These are phyloP conservation scores for Xylariaceae sp. DNA, from an alignment of 2,329 filamentous ascomycete genomes.

Conservation along the genomic window DNA sequence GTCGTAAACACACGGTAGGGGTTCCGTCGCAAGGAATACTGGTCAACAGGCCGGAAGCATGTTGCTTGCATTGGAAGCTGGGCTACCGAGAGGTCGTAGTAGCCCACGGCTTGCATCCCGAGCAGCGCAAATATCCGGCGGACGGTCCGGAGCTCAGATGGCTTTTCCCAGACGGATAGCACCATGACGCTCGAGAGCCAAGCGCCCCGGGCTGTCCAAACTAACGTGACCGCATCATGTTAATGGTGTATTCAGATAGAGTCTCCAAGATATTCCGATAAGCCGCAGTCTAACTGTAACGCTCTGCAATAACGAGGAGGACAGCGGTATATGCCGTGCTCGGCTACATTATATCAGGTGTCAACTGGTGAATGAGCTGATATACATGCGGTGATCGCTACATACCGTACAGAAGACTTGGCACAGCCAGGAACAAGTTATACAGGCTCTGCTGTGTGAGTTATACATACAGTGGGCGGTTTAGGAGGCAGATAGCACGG, in stretches of 20 bases:
- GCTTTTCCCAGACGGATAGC: slow-evolving; percentile 32
- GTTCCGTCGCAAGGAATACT: slow-evolving; percentile 28
- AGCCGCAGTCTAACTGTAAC: slow-evolving; percentile 24
- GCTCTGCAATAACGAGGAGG: slow-evolving; percentile 27
- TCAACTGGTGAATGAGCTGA: slow-evolving; percentile 1
- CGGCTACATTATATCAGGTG: slow-evolving; percentile 24
- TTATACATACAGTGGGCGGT: slow-evolving; percentile 24
- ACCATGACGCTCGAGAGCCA: slow-evolving; percentile 21
- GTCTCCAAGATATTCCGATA: slow-evolving; percentile 28
- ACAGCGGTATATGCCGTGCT: slow-evolving; percentile 28
- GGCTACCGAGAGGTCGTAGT: slow-evolving; percentile 41
- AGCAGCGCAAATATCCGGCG: slow-evolving; percentile 34
- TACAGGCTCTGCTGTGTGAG: slow-evolving; percentile 29
- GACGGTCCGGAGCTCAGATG: slow-evolving; percentile 27
- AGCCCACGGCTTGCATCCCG: slow-evolving; percentile 42
- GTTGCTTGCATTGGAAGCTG: slow-evolving; percentile 45
- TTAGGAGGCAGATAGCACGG: slow-evolving; percentile 26
- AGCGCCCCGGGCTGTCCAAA: no score
- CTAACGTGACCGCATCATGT: no score
- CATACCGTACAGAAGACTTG: slow-evolving; percentile 28
- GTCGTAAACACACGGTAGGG: slow-evolving; percentile 39
- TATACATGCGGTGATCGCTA: slow-evolving; percentile 16
- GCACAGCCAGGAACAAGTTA: slow-evolving; percentile 26
- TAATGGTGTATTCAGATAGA: slow-evolving; percentile 20
- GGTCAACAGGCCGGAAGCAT: slow-evolving; percentile 36